phyloP scores from a whole-genome alignment of 2,329 filamentous ascomycete species.

The Aureobasidium lini region DNA sequence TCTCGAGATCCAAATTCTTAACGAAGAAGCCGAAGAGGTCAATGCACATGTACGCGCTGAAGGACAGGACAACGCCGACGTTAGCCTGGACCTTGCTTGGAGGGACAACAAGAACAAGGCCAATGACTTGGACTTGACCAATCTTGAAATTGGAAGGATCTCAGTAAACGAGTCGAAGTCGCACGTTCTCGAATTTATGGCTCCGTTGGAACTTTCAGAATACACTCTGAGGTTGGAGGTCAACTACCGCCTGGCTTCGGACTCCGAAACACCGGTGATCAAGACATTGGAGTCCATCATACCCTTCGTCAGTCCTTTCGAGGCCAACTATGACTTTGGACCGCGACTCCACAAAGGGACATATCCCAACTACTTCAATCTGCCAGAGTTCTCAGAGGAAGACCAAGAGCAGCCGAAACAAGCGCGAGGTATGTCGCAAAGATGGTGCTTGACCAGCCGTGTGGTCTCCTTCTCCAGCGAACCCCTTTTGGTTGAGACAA shows the following conservation, averaged over 20 bases:
- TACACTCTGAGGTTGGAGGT: slow-evolving; percentile 52
- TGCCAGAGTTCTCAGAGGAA: slow-evolving; percentile 31
- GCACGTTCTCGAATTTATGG: slow-evolving; percentile 31
- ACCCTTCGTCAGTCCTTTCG: slow-evolving; percentile 73
- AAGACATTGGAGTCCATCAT: slow-evolving; percentile 64
- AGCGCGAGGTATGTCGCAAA: slow-evolving; percentile 60
- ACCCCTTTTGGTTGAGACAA: slow-evolving; percentile 52
- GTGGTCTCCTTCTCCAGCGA: slow-evolving; percentile 69
- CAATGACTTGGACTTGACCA: slow-evolving; percentile 5
- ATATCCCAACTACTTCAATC: slow-evolving; percentile 83
- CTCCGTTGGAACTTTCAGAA: slow-evolving; percentile 44
- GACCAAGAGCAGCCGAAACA: background rate
- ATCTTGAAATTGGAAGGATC: background rate
- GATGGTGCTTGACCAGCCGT: slow-evolving; percentile 68
- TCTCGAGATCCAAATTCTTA: slow-evolving; percentile 63
- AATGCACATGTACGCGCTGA: slow-evolving; percentile 30
- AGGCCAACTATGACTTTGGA: slow-evolving; percentile 81
- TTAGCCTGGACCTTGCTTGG: slow-evolving; percentile 20
- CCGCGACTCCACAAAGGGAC: slow-evolving; percentile 68
- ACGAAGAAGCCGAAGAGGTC: slow-evolving; percentile 69
- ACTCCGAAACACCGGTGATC: slow-evolving; percentile 71
- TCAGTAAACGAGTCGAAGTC: slow-evolving; percentile 9
- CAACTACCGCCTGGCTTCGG: slow-evolving; percentile 72
- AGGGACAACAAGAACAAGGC: slow-evolving; percentile 22
- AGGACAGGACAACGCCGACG: slow-evolving; percentile 11